Conservation (phyloP, 495 filamentous ascomycete genomes). For the Sphaerosporella brunnea region DNA sequence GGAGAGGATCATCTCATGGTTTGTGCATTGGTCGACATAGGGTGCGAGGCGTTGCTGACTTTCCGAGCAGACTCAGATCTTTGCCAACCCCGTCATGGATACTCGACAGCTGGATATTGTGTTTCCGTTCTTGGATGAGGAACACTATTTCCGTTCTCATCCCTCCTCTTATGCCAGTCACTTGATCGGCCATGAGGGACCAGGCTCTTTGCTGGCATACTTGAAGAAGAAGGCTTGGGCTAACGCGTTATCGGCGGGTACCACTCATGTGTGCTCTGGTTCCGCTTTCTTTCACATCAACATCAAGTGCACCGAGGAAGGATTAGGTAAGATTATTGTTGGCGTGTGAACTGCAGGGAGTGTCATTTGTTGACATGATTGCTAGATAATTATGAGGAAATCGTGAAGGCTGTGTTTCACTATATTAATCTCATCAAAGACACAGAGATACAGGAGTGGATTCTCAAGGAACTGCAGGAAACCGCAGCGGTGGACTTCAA, state of each 20-base stretch:
- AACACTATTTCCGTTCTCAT: conserved; percentile 61
- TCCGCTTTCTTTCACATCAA: conserved; percentile 66
- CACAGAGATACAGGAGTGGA: conserved; percentile 71
- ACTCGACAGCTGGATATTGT: conserved; percentile 63
- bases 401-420: conserved; percentile 77
- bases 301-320: conserved; percentile 73
- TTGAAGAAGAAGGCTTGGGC: conserved; percentile 93
- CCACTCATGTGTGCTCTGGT: conserved; percentile 60
- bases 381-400: conserved; percentile 56
- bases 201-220: conserved; percentile 87
- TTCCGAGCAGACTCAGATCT: conserved; percentile 54
- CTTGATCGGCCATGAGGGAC: conserved; percentile 89
- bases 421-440: conserved; percentile 81
- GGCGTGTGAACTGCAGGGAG: conserved; percentile 8
- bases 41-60: too few relatives aligned
- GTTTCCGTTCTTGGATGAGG: conserved; percentile 84
- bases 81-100: conserved; percentile 96
- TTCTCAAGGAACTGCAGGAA: conserved; percentile 75
- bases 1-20: conserved; percentile 22
- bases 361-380: conserved; percentile 32
- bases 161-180: conserved; percentile 85
- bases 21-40: conserved; percentile 8
- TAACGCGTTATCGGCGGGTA: conserved; percentile 67
- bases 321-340: conserved; percentile 29
- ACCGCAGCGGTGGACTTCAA: conserved; percentile 84